phyloP scores from a whole-genome alignment of 305 asterid genomes.

The Fraxinus paxiana region DNA sequence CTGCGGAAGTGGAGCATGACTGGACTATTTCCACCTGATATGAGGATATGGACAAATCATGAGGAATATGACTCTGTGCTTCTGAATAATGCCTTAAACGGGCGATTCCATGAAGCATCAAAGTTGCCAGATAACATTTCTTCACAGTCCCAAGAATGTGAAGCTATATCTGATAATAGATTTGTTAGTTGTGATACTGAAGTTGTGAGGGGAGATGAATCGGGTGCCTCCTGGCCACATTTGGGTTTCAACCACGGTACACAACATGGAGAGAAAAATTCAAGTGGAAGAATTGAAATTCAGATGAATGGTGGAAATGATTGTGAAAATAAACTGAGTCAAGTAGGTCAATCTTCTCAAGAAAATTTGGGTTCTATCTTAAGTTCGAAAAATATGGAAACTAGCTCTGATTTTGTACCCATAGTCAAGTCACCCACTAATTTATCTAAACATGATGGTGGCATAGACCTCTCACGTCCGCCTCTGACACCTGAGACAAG shows the following conservation, averaged over 20 bases:
- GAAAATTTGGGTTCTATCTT: conserved; percentile 18
- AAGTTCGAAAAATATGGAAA: not conserved
- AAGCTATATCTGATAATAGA: conserved; percentile 29
- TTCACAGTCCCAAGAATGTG: conserved; percentile 34
- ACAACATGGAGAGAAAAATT: conserved; percentile 16
- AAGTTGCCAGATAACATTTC: conserved; percentile 37
- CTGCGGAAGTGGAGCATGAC: conserved; percentile 80
- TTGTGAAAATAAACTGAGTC: conserved; percentile 20
- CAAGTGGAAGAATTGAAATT: conserved; percentile 10
- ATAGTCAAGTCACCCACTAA: not conserved
- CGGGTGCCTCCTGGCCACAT: conserved; percentile 29
- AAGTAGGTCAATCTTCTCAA: conserved; percentile 30
- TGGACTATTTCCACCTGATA: conserved; percentile 74
- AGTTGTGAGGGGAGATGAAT: conserved; percentile 34
- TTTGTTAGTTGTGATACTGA: conserved; percentile 17
- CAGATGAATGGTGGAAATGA: conserved; percentile 18
- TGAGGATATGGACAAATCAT: conserved; percentile 87
- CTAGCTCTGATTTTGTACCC: conserved; percentile 1
- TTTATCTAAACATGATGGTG: not conserved
- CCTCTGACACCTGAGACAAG: conserved; percentile 3
- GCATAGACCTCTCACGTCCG: conserved; percentile 8
- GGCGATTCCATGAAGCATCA: conserved; percentile 46
- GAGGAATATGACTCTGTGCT: conserved; percentile 70
- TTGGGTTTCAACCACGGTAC: conserved; percentile 2
- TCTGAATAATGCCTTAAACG: conserved; percentile 61